phyloP scores from a whole-genome alignment of 2,329 filamentous ascomycete species.

The Zalaria obscura region DNA sequence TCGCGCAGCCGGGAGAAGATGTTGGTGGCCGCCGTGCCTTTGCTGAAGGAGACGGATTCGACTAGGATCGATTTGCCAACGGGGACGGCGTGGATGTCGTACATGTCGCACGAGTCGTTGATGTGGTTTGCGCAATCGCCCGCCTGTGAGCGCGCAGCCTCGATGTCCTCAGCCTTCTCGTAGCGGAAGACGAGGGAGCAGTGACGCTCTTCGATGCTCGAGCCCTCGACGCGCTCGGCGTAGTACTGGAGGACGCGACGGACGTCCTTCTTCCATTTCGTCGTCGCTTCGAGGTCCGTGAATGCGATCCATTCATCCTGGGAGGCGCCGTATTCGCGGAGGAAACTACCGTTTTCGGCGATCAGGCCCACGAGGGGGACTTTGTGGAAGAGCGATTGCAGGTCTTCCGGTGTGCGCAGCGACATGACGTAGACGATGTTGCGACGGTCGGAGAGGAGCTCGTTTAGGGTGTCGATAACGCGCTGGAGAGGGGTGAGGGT shows the following conservation, averaged over 20 bases:
- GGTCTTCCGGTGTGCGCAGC: constrained; percentile 70
- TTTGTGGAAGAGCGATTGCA: constrained; percentile 72
- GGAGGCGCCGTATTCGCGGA: constrained; percentile 50
- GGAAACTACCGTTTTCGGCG: constrained; percentile 87
- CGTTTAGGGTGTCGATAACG: constrained; percentile 68
- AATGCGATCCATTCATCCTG: constrained; percentile 60
- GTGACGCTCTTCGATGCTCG: constrained; percentile 78
- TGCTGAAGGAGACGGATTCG: constrained; percentile 76
- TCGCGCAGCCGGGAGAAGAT: constrained; percentile 43
- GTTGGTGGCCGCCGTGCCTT: constrained; percentile 64
- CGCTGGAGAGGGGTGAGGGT: constrained; percentile 77
- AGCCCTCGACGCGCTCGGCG: constrained; percentile 74
- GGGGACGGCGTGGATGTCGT: constrained; percentile 71
- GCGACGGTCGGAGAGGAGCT: constrained; percentile 62
- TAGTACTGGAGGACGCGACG: constrained; percentile 78
- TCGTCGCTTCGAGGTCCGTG: constrained; percentile 55
- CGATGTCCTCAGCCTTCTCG: constrained; percentile 63
- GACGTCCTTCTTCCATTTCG: constrained; percentile 72
- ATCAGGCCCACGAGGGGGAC: constrained; percentile 78
- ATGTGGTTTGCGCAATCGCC: constrained; percentile 88
- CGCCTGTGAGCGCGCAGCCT: constrained; percentile 62
- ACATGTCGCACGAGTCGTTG: constrained; percentile 78
- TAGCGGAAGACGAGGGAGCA: constrained; percentile 89
- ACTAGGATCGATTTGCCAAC: constrained; percentile 66
- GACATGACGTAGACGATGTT: constrained; percentile 95